These are phyloP conservation scores for Bipolaris gigantea DNA, from an alignment of 2,329 filamentous ascomycete species.

Conservation along the genomic window DNA sequence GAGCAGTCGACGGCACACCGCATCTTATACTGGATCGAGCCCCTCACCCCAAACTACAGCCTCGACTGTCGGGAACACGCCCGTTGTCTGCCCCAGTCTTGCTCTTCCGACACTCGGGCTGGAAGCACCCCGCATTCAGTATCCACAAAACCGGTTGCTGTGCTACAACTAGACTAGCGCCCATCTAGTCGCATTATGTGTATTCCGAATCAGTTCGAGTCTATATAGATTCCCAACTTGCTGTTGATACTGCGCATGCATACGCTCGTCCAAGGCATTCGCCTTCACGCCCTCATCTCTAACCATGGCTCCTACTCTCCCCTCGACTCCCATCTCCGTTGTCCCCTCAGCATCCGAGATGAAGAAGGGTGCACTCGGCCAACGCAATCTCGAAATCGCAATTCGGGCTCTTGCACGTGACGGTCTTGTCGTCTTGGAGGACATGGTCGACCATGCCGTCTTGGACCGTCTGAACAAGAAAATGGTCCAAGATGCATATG, in stretches of 20 bases:
- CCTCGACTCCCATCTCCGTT: slow-evolving; percentile 40
- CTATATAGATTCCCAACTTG: slow-evolving; percentile 8
- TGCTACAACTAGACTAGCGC: slow-evolving; percentile 18
- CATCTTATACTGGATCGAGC: slow-evolving; percentile 2
- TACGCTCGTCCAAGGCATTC: not conserved
- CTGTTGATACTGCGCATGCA: not conserved
- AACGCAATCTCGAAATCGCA: slow-evolving; percentile 57
- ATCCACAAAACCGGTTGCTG: slow-evolving; percentile 10
- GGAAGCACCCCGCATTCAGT: slow-evolving; percentile 3
- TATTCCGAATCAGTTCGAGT: not conserved
- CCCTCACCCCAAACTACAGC: not conserved
- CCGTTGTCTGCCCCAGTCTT: not conserved
- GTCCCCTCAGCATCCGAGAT: slow-evolving; percentile 50
- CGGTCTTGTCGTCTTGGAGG: slow-evolving; percentile 40
- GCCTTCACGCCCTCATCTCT: not conserved
- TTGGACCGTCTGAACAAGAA: slow-evolving; percentile 60
- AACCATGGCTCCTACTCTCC: slow-evolving; percentile 22
- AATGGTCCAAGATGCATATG: slow-evolving; percentile 62
- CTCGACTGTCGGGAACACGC: not conserved
- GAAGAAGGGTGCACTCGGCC: slow-evolving; percentile 43
- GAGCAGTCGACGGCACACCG: not conserved
- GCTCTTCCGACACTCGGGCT: slow-evolving; percentile 1
- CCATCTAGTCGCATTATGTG: slow-evolving; percentile 9
- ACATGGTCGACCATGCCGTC: slow-evolving; percentile 48
- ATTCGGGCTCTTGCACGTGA: slow-evolving; percentile 33